Percentiles rank a stretch among this genome's conserved stretches.
These are phyloP conservation scores for Prunus persica DNA, from an alignment of 306 rosid species.

Conservation along the genomic window Prunus_persica_NCBIv2 NC_034015.1:2400001-2400500, in stretches of 20 bases:
- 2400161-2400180: constrained; percentile 22
- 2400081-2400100: background rate
- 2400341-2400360: constrained; percentile 51
- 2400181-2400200: constrained; percentile 31
- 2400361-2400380: constrained; percentile 57
- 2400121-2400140: background rate
- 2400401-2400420: constrained; percentile 47
- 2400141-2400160: constrained; percentile 1
- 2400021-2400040: background rate
- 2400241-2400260: constrained; percentile 18
- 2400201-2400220: constrained; percentile 3
- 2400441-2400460: constrained; percentile 53
- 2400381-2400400: constrained; percentile 50
- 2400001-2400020: background rate
- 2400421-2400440: constrained; percentile 42
- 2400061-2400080: background rate
- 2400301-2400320: constrained; percentile 46
- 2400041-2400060: background rate
- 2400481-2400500: constrained; percentile 23
- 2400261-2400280: constrained; percentile 52
- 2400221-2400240: background rate
- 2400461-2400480: constrained; percentile 59
- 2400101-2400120: constrained; percentile 2
- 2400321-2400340: constrained; percentile 18
- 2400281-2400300: constrained; percentile 15